Evolutionary conservation across 805 yeast genomes (phyloP).

Genomic region (Nematodospora valgi): DNA sequence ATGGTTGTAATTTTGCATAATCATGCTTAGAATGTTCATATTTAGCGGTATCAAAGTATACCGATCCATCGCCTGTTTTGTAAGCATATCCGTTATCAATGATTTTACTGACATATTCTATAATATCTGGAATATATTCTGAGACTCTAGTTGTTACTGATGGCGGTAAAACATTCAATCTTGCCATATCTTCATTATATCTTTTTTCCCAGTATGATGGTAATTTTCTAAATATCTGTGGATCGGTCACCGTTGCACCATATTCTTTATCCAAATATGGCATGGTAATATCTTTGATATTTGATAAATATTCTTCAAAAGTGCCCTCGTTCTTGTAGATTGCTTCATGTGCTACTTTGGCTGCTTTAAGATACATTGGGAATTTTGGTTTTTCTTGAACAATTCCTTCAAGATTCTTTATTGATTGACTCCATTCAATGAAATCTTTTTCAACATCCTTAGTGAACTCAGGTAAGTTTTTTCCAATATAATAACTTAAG

Average conservation of each 20-base stretch:
- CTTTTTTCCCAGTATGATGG: conserved; percentile 89
- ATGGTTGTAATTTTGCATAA: conserved; percentile 96
- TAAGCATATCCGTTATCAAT: conserved; percentile 82
- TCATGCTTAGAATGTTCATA: conserved; percentile 77
- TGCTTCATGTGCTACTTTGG: conserved; percentile 48
- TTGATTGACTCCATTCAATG: conserved; percentile 45
- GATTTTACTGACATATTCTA: conserved; percentile 71
- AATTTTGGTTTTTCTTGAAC: conserved; percentile 71
- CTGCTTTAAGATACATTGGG: conserved; percentile 77
- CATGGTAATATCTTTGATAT: conserved; percentile 72
- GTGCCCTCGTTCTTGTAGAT: conserved; percentile 22
- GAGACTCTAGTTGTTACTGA: conserved; percentile 89
- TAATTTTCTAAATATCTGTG: conserved; percentile 72
- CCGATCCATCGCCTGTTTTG: conserved; percentile 81
- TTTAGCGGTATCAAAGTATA: conserved; percentile 86
- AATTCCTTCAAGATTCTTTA: conserved; percentile 47
- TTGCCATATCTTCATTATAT: conserved; percentile 81
- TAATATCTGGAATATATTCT: conserved; percentile 92
- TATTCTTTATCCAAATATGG: conserved; percentile 65
- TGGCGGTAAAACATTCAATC: conserved; percentile 81
- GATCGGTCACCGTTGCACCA: conserved; percentile 81
- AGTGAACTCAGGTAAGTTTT: conserved; percentile 50
- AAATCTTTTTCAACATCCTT: conserved; percentile 36
- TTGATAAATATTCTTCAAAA: conserved; percentile 39
- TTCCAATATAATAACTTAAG: conserved; percentile 46